phyloP scores from a whole-genome alignment of 257 asterid species.

The Solanum pimpinellifolium region DNA sequence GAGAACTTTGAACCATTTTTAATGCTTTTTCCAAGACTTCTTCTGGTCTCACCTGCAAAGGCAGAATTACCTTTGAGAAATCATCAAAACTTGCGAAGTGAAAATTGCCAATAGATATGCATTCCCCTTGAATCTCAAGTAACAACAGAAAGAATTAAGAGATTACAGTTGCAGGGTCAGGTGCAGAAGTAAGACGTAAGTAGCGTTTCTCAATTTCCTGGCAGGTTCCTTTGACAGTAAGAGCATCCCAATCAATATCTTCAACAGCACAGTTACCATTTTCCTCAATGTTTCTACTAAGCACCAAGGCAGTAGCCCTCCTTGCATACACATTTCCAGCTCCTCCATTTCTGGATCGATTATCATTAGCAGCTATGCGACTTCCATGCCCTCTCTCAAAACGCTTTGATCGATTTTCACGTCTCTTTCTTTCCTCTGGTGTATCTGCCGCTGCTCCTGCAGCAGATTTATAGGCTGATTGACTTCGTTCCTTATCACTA shows the following conservation, averaged over 20 bases:
- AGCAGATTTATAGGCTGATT: slow-evolving; percentile 64
- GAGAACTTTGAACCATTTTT: slow-evolving; percentile 76
- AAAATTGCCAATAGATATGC: neutral
- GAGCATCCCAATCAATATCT: slow-evolving; percentile 99
- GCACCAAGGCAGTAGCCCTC: slow-evolving; percentile 56
- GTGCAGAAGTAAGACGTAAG: slow-evolving; percentile 98
- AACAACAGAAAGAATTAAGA: slow-evolving; percentile 6
- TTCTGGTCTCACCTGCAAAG: slow-evolving; percentile 94
- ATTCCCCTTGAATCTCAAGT: slow-evolving; percentile 1
- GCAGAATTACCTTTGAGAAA: slow-evolving; percentile 1
- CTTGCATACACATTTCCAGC: slow-evolving; percentile 44
- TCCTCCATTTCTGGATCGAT: slow-evolving; percentile 32
- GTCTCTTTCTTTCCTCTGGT: slow-evolving; percentile 80
- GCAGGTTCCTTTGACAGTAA: slow-evolving; percentile 88
- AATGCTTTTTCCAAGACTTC: slow-evolving; percentile 91
- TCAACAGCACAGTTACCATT: slow-evolving; percentile 82
- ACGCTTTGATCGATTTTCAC: slow-evolving; percentile 90
- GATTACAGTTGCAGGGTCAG: slow-evolving; percentile 93
- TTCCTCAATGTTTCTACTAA: slow-evolving; percentile 63
- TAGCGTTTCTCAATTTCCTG: slow-evolving; percentile 94
- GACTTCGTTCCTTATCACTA: slow-evolving; percentile 71
- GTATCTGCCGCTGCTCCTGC: slow-evolving; percentile 63
- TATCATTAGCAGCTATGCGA: slow-evolving; percentile 31
- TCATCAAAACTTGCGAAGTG: neutral
- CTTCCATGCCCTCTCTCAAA: slow-evolving; percentile 75